Percentiles rank a stretch among this genome's conserved stretches.
Evolutionary conservation across 2,329 filamentous ascomycete species (phyloP).

Genomic region (Hypoxylon sp.): DNA sequence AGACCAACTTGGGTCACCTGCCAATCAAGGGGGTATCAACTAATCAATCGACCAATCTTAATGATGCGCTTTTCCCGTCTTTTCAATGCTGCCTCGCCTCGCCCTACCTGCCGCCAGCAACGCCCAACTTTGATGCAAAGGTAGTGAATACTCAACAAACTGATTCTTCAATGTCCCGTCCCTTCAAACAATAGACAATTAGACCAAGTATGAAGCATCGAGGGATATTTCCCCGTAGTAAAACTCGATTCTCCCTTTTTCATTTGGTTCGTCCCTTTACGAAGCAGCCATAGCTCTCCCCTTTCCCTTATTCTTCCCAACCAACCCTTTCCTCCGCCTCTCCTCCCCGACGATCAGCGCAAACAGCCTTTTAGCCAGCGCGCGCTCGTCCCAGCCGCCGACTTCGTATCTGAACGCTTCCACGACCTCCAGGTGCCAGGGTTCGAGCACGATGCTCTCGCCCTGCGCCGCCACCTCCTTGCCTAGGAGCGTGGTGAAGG

Average conservation of each 20-base stretch:
- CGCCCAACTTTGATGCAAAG: slow-evolving; percentile 14
- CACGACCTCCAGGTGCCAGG: slow-evolving; percentile 70
- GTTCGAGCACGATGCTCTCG: slow-evolving; percentile 61
- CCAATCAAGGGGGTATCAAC: neutral
- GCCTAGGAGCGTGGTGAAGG: slow-evolving; percentile 56
- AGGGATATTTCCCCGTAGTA: neutral
- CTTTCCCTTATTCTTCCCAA: slow-evolving; percentile 19
- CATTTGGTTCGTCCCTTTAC: neutral
- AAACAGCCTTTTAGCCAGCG: slow-evolving; percentile 66
- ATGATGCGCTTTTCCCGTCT: slow-evolving; percentile 2
- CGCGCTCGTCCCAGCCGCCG: slow-evolving; percentile 63
- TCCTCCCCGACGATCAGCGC: slow-evolving; percentile 65
- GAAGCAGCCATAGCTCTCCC: neutral
- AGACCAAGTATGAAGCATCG: neutral
- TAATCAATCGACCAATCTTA: slow-evolving; percentile 10
- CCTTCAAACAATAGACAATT: neutral
- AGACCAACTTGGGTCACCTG: neutral
- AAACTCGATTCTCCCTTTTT: neutral
- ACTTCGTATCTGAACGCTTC: slow-evolving; percentile 65
- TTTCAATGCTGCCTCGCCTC: neutral
- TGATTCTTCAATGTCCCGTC: too few relatives aligned
- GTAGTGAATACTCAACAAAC: neutral
- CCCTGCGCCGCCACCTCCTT: slow-evolving; percentile 62
- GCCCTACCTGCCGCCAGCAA: slow-evolving; percentile 6
- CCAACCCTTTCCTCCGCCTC: slow-evolving; percentile 50